These are phyloP conservation scores for Cutaneotrichosporon spelunceum DNA, from an alignment of 1,284 basidiomycete species.

Conservation along the genomic window DNA sequence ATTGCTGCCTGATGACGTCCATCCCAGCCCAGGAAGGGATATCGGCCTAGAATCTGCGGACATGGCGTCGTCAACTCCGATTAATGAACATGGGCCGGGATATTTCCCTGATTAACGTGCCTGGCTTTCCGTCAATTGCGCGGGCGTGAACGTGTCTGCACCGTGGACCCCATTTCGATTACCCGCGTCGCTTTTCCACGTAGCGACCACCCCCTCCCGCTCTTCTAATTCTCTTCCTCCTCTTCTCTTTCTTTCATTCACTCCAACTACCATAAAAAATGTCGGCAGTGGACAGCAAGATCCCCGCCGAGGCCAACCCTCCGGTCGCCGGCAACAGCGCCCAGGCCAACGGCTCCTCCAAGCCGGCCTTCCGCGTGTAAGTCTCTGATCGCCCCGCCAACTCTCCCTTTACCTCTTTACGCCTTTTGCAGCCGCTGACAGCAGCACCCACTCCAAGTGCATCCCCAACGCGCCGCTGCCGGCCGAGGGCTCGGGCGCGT, in stretches of 20 bases:
- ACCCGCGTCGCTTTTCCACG: background rate
- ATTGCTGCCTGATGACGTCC: too few species aligned
- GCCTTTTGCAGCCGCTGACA: background rate
- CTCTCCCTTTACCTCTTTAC: background rate
- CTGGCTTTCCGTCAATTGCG: background rate
- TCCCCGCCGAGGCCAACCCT: conserved; percentile 1
- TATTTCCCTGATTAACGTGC: background rate
- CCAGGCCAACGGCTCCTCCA: conserved; percentile 5
- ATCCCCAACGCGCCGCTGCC: conserved; percentile 74
- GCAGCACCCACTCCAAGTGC: conserved; percentile 40
- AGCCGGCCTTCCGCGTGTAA: conserved; percentile 12
- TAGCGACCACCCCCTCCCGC: background rate
- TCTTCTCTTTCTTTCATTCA: background rate
- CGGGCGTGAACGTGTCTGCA: background rate
- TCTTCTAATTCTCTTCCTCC: too few species aligned
- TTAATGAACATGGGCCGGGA: background rate
- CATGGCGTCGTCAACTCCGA: background rate
- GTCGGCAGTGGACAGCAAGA: conserved; percentile 6
- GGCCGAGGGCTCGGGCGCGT: conserved; percentile 79
- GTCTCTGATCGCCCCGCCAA: background rate
- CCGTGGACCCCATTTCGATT: background rate
- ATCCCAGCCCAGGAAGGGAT: too few species aligned
- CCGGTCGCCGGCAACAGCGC: background rate
- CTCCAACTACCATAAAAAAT: conserved; percentile 2
- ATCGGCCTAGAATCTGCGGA: background rate